phyloP scores from a whole-genome alignment of 768 basidiomycete species.

The Rossbeevera mucosa region DNA sequence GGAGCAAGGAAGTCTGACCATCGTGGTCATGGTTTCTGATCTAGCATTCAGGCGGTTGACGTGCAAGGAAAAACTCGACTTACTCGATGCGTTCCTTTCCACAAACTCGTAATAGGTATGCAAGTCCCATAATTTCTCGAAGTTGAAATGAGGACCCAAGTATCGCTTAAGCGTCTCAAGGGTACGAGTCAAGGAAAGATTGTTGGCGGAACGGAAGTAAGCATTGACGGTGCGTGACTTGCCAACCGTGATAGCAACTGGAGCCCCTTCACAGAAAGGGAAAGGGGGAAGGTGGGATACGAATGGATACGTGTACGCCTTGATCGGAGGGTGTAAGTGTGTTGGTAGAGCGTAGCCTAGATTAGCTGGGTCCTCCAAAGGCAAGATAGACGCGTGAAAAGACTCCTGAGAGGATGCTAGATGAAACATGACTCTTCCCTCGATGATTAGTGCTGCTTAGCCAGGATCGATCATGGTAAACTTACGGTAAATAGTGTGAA shows the following conservation, averaged over 20 bases:
- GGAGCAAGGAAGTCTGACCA: constrained; percentile 23
- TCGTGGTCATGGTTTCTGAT: constrained; percentile 40
- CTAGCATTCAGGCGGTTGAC: background rate
- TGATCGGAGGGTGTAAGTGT: constrained; percentile 26
- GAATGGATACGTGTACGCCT: constrained; percentile 34
- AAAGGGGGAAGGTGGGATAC: constrained; percentile 36
- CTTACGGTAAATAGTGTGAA: constrained; percentile 29
- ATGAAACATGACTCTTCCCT: constrained; percentile 33
- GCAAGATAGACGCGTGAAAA: constrained; percentile 29
- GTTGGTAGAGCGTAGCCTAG: constrained; percentile 22
- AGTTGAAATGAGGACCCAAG: constrained; percentile 41
- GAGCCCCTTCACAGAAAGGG: constrained; percentile 32
- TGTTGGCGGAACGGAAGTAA: constrained; percentile 35
- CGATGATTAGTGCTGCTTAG: background rate
- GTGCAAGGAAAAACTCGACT: constrained; percentile 8
- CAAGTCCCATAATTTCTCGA: constrained; percentile 45
- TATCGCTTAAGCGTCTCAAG: constrained; percentile 33
- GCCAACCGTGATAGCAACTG: constrained; percentile 22
- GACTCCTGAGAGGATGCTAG: constrained; percentile 34
- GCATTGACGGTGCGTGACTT: constrained; percentile 25
- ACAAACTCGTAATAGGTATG: constrained; percentile 44
- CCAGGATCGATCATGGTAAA: background rate
- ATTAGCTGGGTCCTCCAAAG: constrained; percentile 21
- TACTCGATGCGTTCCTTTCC: constrained; percentile 38
- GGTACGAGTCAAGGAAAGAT: constrained; percentile 36